These are phyloP conservation scores for Colletotrichum chrysophilum DNA, from an alignment of 2,329 filamentous ascomycete genomes.

Conservation along the genomic window DNA sequence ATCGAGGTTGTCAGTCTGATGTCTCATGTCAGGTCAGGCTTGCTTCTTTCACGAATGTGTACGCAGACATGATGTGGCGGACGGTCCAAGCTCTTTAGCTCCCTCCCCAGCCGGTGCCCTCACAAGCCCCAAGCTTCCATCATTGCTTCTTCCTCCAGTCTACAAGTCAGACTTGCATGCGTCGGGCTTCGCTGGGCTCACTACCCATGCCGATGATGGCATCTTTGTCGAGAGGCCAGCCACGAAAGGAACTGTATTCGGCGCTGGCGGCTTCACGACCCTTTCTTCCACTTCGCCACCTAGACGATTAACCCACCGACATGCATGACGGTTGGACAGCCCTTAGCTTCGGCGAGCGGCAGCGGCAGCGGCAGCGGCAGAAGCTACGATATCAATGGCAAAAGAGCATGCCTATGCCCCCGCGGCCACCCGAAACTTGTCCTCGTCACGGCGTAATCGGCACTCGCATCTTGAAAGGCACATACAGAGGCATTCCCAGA, in stretches of 20 bases:
- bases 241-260: not conserved
- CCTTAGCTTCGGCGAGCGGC: not conserved
- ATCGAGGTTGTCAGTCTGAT: not conserved
- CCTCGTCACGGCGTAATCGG: not conserved
- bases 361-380: not conserved
- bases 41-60: not conserved
- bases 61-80: not conserved
- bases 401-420: not conserved
- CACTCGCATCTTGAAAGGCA: not conserved
- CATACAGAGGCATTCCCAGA: not conserved
- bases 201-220: not conserved
- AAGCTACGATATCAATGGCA: not conserved
- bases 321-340: not conserved
- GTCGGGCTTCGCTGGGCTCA: not conserved
- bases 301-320: not conserved
- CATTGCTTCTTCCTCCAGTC: not conserved
- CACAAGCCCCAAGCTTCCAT: slow-evolving; percentile 5
- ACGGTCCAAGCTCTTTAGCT: slow-evolving; percentile 8
- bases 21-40: not conserved
- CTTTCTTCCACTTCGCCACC: not conserved
- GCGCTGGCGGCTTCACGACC: not conserved
- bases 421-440: not conserved
- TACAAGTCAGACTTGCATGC: not conserved
- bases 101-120: not conserved
- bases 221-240: not conserved